Evolutionary conservation across 2,329 filamentous ascomycete species (phyloP), one percentile per base, ranked within the genome.

Genomic region (Cadophora gregata): DNA sequence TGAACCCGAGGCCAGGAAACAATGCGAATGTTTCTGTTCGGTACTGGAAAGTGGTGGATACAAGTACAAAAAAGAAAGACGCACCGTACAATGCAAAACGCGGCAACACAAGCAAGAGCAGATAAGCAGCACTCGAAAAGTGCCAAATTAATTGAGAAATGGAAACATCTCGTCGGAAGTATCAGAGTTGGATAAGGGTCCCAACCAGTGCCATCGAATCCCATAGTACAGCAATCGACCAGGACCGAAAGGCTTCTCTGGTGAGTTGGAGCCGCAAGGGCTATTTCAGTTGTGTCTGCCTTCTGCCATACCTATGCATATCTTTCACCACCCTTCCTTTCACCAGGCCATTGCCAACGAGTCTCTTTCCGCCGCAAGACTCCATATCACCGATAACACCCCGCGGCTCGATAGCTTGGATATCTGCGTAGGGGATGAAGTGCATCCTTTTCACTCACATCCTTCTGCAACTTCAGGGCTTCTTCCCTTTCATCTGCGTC

Each of bases 401-500:
- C 19, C 42, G 42, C 42, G 42, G 42, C 42, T 47, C 42, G 42
- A 10, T 47, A 47, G 42, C 42, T 47, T 47, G n/a, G 5, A 47
- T 21, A 10, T 47, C 42, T 8, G 42, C 5, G 14, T n/a, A 7
- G 5, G 42, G 42, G n/a, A 21, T 8, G n/a, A 21, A 47, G 4
- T 47, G 42, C 42, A 21, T 47, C 42, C 42, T n/a, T 47, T 12
- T 19, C 21, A 12, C 42, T 47, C 19, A 10, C 3, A 47, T 21
- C 19, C 7, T 4, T 38, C 9, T 58, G n/a, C 19, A n/a, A 12
- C 29, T 53, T 68, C 64, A 70, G 56, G 68, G 64, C 62, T 62
- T 65, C 58, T 63, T 64, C 33, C 45, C 50, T 55, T 64, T 65
- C 9, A 27, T 42, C 59, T 64, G 64, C 38, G 68, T 67, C 51